Evolutionary conservation across 495 filamentous ascomycete species (phyloP).

Genomic region (Trichoderma orchidacearum): DNA sequence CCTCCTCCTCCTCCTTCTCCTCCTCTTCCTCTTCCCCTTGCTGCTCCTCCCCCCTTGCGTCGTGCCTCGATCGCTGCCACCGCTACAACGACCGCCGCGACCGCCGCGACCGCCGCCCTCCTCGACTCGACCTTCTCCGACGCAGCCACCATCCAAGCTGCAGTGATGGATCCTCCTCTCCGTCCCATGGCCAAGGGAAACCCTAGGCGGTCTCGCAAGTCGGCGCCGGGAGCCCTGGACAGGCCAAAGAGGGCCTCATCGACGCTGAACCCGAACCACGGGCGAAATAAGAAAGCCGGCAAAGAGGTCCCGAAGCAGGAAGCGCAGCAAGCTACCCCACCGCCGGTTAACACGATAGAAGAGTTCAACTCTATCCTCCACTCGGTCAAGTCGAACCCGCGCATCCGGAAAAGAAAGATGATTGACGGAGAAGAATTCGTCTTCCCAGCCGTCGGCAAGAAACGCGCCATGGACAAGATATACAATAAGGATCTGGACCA

Average conservation of each 20-base stretch:
- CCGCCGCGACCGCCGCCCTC: not conserved
- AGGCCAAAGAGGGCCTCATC: not conserved
- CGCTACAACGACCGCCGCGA: not conserved
- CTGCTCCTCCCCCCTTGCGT: not conserved
- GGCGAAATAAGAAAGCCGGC: constrained; percentile 5
- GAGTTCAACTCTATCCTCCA: constrained; percentile 18
- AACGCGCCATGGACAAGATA: not conserved
- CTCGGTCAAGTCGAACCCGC: constrained; percentile 20
- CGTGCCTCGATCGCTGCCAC: not conserved
- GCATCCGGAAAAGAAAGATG: constrained; percentile 28
- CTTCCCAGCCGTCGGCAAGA: constrained; percentile 3
- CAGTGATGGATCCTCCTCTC: not conserved
- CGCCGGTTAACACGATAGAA: not conserved
- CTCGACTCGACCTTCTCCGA: too few relatives aligned
- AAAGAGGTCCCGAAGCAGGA: constrained; percentile 6
- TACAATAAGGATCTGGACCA: not conserved
- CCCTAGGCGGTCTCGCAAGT: not conserved
- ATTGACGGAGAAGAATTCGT: constrained; percentile 21
- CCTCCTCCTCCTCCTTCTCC: not conserved
- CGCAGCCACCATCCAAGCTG: not conserved
- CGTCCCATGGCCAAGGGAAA: not conserved
- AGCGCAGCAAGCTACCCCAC: not conserved
- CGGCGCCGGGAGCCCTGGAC: not conserved
- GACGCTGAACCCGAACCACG: not conserved
- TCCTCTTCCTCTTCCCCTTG: not conserved